phyloP scores from a whole-genome alignment of 805 yeast genomes.

The Candida maris region DNA sequence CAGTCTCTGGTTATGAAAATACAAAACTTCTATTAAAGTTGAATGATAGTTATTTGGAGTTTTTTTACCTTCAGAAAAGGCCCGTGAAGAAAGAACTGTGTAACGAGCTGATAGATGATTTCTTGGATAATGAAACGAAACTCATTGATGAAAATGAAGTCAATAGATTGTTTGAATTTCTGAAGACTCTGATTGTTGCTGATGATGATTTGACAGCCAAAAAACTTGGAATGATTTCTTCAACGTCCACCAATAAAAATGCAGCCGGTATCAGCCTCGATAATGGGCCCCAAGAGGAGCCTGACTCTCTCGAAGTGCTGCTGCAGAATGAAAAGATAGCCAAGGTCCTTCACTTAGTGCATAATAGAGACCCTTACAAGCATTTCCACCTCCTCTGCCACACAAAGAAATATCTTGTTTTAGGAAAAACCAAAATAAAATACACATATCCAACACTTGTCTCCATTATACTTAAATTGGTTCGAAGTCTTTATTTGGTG shows the following conservation, averaged over 20 bases:
- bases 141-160: constrained; percentile 47
- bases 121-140: constrained; percentile 40
- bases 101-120: constrained; percentile 54
- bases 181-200: constrained; percentile 48
- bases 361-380: constrained; percentile 42
- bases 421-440: constrained; percentile 53
- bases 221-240: constrained; percentile 33
- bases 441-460: constrained; percentile 78
- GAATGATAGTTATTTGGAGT: constrained; percentile 47
- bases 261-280: constrained; percentile 27
- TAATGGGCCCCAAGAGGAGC: constrained; percentile 20
- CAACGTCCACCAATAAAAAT: constrained; percentile 6
- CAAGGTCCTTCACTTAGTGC: constrained; percentile 63
- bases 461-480: constrained; percentile 53
- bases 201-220: constrained; percentile 31
- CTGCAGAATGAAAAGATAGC: constrained; percentile 60
- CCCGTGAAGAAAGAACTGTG: constrained; percentile 56
- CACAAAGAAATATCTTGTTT: constrained; percentile 46
- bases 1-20: constrained; percentile 42
- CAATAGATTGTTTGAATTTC: constrained; percentile 55
- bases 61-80: constrained; percentile 51
- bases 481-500: constrained; percentile 44
- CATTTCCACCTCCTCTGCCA: constrained; percentile 44
- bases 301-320: constrained; percentile 36
- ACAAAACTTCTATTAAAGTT: constrained; percentile 34